Percentiles rank a stretch among this genome's conserved stretches.
Evolutionary conservation across 805 yeast genomes (phyloP).

Genomic region (Cyberlindnera japonica): DNA sequence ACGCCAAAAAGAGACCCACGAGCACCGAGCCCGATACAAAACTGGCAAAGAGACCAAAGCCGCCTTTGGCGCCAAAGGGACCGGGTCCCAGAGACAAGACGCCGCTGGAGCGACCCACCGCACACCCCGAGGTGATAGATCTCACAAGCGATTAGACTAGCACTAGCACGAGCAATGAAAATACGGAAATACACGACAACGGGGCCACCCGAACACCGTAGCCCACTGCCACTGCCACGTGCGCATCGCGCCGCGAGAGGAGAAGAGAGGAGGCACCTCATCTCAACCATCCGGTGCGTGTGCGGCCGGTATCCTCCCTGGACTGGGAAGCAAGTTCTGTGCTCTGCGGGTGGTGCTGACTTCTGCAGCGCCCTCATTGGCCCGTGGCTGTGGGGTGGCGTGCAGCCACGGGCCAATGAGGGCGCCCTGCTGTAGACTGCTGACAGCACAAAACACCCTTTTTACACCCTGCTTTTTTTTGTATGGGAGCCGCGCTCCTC

Average conservation of each 20-base stretch:
- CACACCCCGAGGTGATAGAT: constrained; percentile 12
- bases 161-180: too few species aligned
- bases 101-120: too few species aligned
- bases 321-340: neutral
- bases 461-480: constrained; percentile 13
- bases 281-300: neutral
- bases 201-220: neutral
- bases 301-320: neutral
- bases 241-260: neutral
- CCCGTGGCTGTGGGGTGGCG: constrained; percentile 3
- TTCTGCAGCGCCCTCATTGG: constrained; percentile 8
- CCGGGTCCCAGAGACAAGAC: too few species aligned
- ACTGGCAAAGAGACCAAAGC: too few species aligned
- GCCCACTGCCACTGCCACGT: neutral
- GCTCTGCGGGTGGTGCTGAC: constrained; percentile 2
- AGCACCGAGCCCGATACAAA: too few species aligned
- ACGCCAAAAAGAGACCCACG: neutral
- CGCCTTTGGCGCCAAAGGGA: too few species aligned
- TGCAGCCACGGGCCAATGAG: constrained; percentile 11
- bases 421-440: neutral
- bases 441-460: constrained; percentile 17
- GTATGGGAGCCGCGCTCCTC: constrained; percentile 6
- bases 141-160: constrained; percentile 7
- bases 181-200: neutral
- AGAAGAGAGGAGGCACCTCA: neutral